These are phyloP conservation scores for Penicillium sp. DNA, from an alignment of 2,329 filamentous ascomycete genomes.

Conservation along the genomic window DNA sequence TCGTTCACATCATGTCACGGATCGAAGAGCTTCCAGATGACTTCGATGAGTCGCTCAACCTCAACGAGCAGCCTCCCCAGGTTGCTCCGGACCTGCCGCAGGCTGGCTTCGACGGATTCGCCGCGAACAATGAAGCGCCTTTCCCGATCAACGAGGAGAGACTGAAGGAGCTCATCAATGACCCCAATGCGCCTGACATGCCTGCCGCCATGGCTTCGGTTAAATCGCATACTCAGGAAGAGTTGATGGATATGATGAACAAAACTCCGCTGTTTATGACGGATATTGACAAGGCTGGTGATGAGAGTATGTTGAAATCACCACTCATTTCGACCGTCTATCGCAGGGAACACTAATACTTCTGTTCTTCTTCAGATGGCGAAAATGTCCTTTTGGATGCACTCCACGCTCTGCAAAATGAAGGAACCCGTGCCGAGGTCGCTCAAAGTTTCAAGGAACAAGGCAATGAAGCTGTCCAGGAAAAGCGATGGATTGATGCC, in stretches of 20 bases:
- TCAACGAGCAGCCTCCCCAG: conserved; percentile 38
- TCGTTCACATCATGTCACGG: conserved; percentile 50
- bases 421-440: conserved; percentile 84
- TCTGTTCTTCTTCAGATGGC: conserved; percentile 44
- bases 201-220: conserved; percentile 62
- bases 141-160: conserved; percentile 44
- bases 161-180: conserved; percentile 32
- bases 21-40: conserved; percentile 55
- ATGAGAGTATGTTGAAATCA: conserved; percentile 46
- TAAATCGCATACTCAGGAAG: conserved; percentile 58
- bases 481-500: conserved; percentile 75
- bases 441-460: conserved; percentile 83
- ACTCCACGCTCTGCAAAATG: conserved; percentile 85
- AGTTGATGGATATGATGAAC: conserved; percentile 66
- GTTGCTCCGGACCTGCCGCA: conserved; percentile 19
- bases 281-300: conserved; percentile 66
- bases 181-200: conserved; percentile 46
- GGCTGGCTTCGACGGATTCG: conserved; percentile 22
- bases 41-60: conserved; percentile 49
- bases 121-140: conserved; percentile 35
- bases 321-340: background rate
- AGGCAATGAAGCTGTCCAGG: conserved; percentile 84
- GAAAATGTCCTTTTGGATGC: conserved; percentile 85
- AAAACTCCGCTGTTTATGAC: conserved; percentile 94
- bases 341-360: conserved; percentile 6